Base-by-base conservation (phyloP, 352 stramenopile genomes). In the Pythium volutum region DNA sequence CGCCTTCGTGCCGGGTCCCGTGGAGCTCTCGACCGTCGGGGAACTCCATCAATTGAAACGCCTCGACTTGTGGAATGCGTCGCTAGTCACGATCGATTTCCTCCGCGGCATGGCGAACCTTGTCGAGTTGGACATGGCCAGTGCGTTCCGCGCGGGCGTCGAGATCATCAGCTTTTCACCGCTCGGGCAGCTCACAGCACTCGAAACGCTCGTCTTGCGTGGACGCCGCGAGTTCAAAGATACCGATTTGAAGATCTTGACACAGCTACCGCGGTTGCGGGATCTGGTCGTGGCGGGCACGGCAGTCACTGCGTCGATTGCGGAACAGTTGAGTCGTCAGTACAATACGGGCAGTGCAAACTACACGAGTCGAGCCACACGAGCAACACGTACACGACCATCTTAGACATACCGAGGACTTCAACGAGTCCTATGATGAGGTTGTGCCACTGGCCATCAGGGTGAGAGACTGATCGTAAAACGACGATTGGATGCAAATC, bases 41-140 rank as follows among this genome's bases (percentile, higher is more conserved):
- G 61, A 68, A 29, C 29, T 68, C 1, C 33, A 7, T 16, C 61
- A 68, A 20, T n/a, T 68, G 4, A 34, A 22, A 50, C 8, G 29
- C 15, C 36, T 68, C 2, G 53, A 68, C 20, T 22, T 68, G 36
- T 68, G 50, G 61, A 55, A 39, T 34, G 61, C 53, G 34, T 61
- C 61, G 2, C 20, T 63, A 2, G 54, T 63, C 26, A 55, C 61
- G 5, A 59, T 68, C n/a, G 61, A 55, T 11, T 68, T 68, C 34
- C 29, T 68, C 0, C 23, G 61, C 2, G 43, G 38, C 3, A 53
- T 68, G 23, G 10, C 7, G 1, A 68, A 59, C 27, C 61, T 68
- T 15, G 5, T 25, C 14, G 61, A 61, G 43, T 36, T 68, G 18
- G 52, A 49, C 9, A 16, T 68, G 33, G n/a, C 61, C n/a, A 45